These are phyloP conservation scores for Colletotrichum cereale DNA, from an alignment of 2,329 filamentous ascomycete genomes.

Conservation along the genomic window DNA sequence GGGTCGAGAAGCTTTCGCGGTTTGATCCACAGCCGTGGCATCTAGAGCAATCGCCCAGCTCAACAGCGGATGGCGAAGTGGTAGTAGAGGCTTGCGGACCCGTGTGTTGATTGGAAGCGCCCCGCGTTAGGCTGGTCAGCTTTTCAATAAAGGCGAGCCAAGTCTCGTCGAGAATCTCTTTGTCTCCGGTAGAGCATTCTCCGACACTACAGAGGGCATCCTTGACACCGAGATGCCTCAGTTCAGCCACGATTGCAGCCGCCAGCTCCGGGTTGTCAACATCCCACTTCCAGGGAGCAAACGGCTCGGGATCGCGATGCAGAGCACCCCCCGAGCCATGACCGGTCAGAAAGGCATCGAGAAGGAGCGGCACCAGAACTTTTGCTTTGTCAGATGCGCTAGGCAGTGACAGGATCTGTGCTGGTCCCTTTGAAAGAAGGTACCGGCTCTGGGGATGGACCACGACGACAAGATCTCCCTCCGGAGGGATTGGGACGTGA, in stretches of 20 bases:
- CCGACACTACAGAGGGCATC: neutral
- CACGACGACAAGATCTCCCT: constrained; percentile 1
- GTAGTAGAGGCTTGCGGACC: neutral
- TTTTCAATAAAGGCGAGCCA: neutral
- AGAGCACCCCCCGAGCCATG: neutral
- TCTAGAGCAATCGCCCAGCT: neutral
- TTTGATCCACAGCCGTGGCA: constrained; percentile 13
- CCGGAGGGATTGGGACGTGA: neutral
- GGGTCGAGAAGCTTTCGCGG: neutral
- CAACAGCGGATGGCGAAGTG: neutral
- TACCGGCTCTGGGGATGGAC: neutral
- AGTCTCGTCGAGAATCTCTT: neutral
- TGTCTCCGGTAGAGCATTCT: neutral
- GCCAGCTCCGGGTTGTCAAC: neutral
- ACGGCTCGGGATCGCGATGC: neutral
- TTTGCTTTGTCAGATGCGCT: neutral
- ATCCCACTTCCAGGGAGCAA: constrained; percentile 4
- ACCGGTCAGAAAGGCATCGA: neutral
- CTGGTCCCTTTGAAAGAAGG: neutral
- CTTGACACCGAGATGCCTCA: neutral
- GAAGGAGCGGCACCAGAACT: neutral
- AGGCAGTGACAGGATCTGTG: neutral
- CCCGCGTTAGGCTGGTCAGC: neutral
- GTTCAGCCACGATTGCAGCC: neutral
- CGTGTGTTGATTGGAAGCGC: neutral